Evolutionary conservation across 2,329 filamentous ascomycete species (phyloP).

Genomic region (Ophiostoma sp.): DNA sequence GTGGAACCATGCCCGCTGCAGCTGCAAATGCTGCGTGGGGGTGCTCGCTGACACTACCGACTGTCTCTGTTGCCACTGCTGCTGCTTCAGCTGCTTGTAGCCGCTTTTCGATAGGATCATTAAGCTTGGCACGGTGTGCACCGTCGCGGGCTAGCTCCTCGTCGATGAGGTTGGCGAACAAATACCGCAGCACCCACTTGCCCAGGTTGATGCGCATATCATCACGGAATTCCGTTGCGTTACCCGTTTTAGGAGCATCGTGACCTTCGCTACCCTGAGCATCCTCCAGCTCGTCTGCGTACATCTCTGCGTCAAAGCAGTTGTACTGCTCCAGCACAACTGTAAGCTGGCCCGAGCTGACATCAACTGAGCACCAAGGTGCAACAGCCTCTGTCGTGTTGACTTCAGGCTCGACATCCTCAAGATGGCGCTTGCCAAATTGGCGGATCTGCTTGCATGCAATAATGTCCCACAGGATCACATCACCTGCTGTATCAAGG

Average conservation of each 20-base stretch:
- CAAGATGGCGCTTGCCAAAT: slow-evolving; percentile 91
- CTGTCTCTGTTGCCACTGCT: slow-evolving; percentile 43
- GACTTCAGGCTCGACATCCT: slow-evolving; percentile 80
- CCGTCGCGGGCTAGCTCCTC: slow-evolving; percentile 84
- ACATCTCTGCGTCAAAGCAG: slow-evolving; percentile 96
- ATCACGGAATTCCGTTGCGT: slow-evolving; percentile 72
- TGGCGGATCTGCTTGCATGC: slow-evolving; percentile 83
- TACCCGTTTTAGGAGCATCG: slow-evolving; percentile 35
- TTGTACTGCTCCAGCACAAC: slow-evolving; percentile 91
- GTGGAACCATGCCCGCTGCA: not conserved
- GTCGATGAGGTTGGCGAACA: slow-evolving; percentile 83
- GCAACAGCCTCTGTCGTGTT: slow-evolving; percentile 86
- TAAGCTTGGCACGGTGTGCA: slow-evolving; percentile 61
- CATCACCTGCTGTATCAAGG: slow-evolving; percentile 89
- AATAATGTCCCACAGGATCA: slow-evolving; percentile 89
- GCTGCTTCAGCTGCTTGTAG: slow-evolving; percentile 47
- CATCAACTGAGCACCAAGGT: slow-evolving; percentile 94
- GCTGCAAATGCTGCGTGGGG: not conserved
- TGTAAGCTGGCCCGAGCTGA: slow-evolving; percentile 83
- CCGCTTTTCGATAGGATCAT: slow-evolving; percentile 56
- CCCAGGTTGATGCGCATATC: slow-evolving; percentile 96
- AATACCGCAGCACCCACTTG: slow-evolving; percentile 89
- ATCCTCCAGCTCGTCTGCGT: slow-evolving; percentile 72
- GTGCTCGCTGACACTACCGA: slow-evolving; percentile 12
- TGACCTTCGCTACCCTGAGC: not conserved